Evolutionary conservation across 2,329 filamentous ascomycete genomes (phyloP), one percentile per base, ranked within the genome.

Genomic region (Phaeosphaeriaceae sp.): DNA sequence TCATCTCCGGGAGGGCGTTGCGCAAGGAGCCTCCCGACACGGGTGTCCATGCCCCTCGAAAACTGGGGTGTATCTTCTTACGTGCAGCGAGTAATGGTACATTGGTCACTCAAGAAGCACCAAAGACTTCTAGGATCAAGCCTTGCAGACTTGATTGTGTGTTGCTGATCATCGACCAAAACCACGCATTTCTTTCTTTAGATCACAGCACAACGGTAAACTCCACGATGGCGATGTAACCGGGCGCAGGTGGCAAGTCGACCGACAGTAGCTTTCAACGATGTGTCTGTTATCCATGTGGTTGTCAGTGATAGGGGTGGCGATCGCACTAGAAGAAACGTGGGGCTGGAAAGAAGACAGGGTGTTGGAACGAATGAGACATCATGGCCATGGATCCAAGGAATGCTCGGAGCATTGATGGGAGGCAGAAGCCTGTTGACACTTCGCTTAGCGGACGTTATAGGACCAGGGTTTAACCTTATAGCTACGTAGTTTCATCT

Each of bases 1-100:
- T 72, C 68, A 71, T 74, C 57, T 71, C 68, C 70, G 61, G 51
- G 27, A 51, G 25, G 57, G 58, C 40, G 51, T 22, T 58, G 48
- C 50, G 50, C 61, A 68, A 51, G 46, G 49, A 56, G 33, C 59
- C 46, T 40, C 47, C 17, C 44, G 48, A 53, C 53, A 49, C 22
- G 44, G 33, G 48, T 46, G 50, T 47, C 50, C 49, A 25, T 25
- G 45, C 22, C 15, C 22, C 22, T 25, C 22, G 22, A 47, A 47
- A 47, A 46, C 36, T 51, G 31, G 52, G 46, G 11, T 27, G 31
- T 9, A 48, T 20, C 21, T 21, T 48, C 22, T n/a, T 48, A 48
- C 46, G 25, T 27, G 46, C 20, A 31, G 46, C 47, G 45, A 47
- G 20, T 47, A 47, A 24, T 24, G 21, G 21, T 47, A 47, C 45